Conservation (phyloP, 169 alveolate species). For the Plasmodium gallinaceum region DNA sequence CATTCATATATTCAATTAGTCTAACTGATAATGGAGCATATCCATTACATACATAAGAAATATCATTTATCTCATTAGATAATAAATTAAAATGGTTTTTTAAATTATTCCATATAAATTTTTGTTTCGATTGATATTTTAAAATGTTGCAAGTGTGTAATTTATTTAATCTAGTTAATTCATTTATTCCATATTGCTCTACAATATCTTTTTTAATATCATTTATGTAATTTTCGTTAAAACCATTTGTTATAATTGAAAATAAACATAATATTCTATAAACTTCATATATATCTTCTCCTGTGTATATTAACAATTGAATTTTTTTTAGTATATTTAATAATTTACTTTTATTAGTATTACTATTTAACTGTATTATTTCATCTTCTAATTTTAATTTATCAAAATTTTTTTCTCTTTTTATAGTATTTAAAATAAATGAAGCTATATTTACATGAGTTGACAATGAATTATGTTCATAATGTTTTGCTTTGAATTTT, state of each 20-base stretch:
- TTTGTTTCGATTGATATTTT: conserved; percentile 37
- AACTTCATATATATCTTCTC: conserved; percentile 75
- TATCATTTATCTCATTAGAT: conserved; percentile 81
- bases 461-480: conserved; percentile 91
- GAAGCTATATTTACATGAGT: conserved; percentile 92
- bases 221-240: conserved; percentile 74
- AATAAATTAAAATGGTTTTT: conserved; percentile 81
- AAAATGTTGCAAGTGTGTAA: conserved; percentile 46
- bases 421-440: conserved; percentile 82
- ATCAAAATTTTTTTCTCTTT: conserved; percentile 81
- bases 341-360: conserved; percentile 73
- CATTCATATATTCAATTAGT: conserved; percentile 77
- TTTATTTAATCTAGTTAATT: conserved; percentile 73
- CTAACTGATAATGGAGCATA: conserved; percentile 85
- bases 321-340: conserved; percentile 75
- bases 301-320: conserved; percentile 78
- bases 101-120: conserved; percentile 78
- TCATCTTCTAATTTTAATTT: conserved; percentile 89
- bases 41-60: conserved; percentile 82
- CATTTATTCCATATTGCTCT: conserved; percentile 83
- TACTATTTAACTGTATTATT: conserved; percentile 78
- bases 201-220: conserved; percentile 81
- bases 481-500: conserved; percentile 89
- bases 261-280: conserved; percentile 79
- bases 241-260: conserved; percentile 79